These are phyloP conservation scores for Chrysanthemum makinoi DNA, from an alignment of 129 eudicot species.

Conservation along the genomic window DNA sequence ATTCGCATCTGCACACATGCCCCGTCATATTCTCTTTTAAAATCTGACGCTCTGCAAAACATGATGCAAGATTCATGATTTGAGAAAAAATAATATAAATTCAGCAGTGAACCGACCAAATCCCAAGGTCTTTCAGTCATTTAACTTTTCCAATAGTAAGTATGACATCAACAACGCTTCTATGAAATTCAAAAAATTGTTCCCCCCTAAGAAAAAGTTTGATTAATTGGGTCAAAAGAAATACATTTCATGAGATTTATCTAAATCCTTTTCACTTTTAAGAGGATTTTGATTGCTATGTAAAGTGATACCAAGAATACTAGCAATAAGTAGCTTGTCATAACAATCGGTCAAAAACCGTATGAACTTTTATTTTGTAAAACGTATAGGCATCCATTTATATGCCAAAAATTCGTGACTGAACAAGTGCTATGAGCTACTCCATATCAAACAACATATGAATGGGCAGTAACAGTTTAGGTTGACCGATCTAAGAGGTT, in stretches of 20 bases:
- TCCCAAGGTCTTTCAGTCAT: neutral
- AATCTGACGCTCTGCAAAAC: slow-evolving; percentile 69
- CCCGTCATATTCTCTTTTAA: slow-evolving; percentile 79
- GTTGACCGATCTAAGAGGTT: too few species aligned
- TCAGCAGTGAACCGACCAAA: neutral
- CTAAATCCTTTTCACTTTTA: neutral
- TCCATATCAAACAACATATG: too few species aligned
- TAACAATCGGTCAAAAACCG: neutral
- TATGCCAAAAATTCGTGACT: too few species aligned
- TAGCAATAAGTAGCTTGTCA: neutral
- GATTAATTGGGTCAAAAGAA: slow-evolving; percentile 12
- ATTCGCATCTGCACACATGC: slow-evolving; percentile 84
- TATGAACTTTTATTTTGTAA: too few species aligned
- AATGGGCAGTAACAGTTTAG: too few species aligned
- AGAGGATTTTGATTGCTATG: neutral
- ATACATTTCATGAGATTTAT: neutral
- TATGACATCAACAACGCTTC: neutral
- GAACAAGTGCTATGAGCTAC: too few species aligned
- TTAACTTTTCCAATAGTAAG: neutral
- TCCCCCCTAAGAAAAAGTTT: neutral
- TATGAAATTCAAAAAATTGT: neutral
- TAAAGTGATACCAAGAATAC: neutral
- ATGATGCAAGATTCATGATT: neutral
- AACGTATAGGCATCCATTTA: too few species aligned
- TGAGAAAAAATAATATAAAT: slow-evolving; percentile 6